A percentile compares a stretch with the other conserved stretches of the same genome.
Evolutionary conservation across 495 filamentous ascomycete genomes (phyloP).

Genomic region (Lichenothelia convexa): DNA sequence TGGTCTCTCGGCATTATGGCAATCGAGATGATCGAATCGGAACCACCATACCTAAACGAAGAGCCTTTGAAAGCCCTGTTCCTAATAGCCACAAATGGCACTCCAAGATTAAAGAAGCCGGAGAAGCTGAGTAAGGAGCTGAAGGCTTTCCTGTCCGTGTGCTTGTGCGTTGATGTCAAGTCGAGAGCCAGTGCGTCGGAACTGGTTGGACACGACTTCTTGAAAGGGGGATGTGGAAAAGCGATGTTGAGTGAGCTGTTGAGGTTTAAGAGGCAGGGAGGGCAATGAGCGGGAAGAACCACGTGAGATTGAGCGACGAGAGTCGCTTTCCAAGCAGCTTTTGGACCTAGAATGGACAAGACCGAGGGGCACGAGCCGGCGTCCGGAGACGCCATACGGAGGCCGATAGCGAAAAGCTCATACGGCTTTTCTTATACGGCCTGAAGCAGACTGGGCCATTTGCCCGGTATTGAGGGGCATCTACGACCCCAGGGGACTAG

Average conservation of each 20-base stretch:
- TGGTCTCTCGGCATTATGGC: conserved; percentile 99
- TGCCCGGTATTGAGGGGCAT: no score
- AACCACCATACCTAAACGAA: conserved; percentile 94
- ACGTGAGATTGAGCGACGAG: no score
- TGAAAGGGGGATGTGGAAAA: conserved; percentile 62
- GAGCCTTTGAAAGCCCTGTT: conserved; percentile 94
- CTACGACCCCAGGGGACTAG: no score
- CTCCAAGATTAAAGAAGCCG: conserved; percentile 88
- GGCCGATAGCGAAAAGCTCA: no score
- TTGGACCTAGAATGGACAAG: no score
- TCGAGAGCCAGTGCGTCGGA: conserved; percentile 81
- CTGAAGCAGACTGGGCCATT: no score
- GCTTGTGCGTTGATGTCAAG: conserved; percentile 89
- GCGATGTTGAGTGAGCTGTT: conserved; percentile 70
- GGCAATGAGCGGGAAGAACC: conserved; percentile 13
- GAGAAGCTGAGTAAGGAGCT: conserved; percentile 93
- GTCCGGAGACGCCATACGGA: no score
- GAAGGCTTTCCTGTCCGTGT: conserved; percentile 87
- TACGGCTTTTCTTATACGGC: no score
- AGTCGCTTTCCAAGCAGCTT: no score
- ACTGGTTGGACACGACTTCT: conserved; percentile 60
- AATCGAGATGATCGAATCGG: conserved; percentile 98
- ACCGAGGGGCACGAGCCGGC: no score
- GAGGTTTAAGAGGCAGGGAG: conserved; percentile 41
- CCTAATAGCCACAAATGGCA: conserved; percentile 94